Conservation (phyloP, 2,329 filamentous ascomycete species). For the Trichophyton schoenleinii region DNA sequence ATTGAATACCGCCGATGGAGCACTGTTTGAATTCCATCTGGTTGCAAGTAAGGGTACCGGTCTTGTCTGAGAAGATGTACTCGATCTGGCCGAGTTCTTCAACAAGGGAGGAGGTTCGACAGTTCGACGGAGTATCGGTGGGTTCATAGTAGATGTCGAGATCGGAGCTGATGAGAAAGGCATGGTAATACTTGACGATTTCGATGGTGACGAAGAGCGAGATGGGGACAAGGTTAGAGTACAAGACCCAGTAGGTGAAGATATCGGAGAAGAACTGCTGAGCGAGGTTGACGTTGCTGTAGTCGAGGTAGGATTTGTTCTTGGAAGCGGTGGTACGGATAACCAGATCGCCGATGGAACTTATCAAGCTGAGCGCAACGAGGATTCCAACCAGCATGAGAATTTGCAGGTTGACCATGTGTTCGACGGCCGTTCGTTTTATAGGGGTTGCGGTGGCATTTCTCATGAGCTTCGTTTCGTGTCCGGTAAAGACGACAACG, state of each 20-base stretch:
- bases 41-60: constrained; percentile 92
- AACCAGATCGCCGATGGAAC: constrained; percentile 80
- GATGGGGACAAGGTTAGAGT: constrained; percentile 91
- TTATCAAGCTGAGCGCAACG: constrained; percentile 71
- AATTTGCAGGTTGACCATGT: constrained; percentile 86
- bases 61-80: constrained; percentile 98
- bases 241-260: constrained; percentile 96
- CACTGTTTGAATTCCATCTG: constrained; percentile 98
- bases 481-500: constrained; percentile 89
- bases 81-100: constrained; percentile 97
- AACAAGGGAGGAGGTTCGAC: constrained; percentile 87
- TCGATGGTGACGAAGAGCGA: constrained; percentile 96
- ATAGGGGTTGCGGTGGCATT: constrained; percentile 96
- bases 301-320: constrained; percentile 60
- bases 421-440: constrained; percentile 92
- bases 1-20: constrained; percentile 85
- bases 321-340: constrained; percentile 52
- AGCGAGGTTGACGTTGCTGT: constrained; percentile 53
- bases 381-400: constrained; percentile 78
- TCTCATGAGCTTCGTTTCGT: constrained; percentile 97
- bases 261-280: constrained; percentile 85
- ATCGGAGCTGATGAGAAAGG: constrained; percentile 94
- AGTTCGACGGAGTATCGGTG: constrained; percentile 89
- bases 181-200: constrained; percentile 95
- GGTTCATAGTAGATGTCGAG: constrained; percentile 96